Percentiles rank a stretch among this genome's conserved stretches.
phyloP scores from a whole-genome alignment of 495 filamentous ascomycete genomes.

The Rostrohypoxylon terebratum region DNA sequence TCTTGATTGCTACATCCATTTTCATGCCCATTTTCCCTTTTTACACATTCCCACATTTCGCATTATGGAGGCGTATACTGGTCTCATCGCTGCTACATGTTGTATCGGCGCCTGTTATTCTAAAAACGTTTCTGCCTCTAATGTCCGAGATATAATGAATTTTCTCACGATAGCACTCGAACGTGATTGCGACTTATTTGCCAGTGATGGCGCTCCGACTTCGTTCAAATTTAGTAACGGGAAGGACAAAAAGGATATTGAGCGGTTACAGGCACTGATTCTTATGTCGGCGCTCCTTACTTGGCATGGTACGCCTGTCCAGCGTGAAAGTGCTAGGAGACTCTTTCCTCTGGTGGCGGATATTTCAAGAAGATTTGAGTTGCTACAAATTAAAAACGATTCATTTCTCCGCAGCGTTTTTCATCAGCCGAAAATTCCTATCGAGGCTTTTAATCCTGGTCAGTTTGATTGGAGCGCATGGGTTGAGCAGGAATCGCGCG shows the following conservation, averaged over 20 bases:
- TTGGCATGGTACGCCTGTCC: slow-evolving; percentile 71
- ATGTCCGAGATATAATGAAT: slow-evolving; percentile 71
- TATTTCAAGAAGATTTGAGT: slow-evolving; percentile 61
- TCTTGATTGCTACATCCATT: slow-evolving; percentile 70
- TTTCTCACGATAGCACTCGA: slow-evolving; percentile 62
- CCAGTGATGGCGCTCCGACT: slow-evolving; percentile 49
- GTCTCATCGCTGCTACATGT: slow-evolving; percentile 71
- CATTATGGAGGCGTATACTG: slow-evolving; percentile 67
- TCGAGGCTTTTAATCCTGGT: slow-evolving; percentile 50
- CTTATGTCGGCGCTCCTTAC: slow-evolving; percentile 67
- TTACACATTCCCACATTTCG: slow-evolving; percentile 76
- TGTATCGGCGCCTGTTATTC: slow-evolving; percentile 77
- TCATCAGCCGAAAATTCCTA: slow-evolving; percentile 57
- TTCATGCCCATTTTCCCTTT: slow-evolving; percentile 75
- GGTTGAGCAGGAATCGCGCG: slow-evolving; percentile 75
- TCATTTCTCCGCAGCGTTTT: slow-evolving; percentile 54
- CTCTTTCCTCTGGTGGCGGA: slow-evolving; percentile 64
- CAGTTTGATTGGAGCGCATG: slow-evolving; percentile 70
- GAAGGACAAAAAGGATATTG: slow-evolving; percentile 57
- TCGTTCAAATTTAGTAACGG: slow-evolving; percentile 51
- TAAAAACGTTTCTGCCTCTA: slow-evolving; percentile 59
- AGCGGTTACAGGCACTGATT: slow-evolving; percentile 70
- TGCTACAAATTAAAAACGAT: slow-evolving; percentile 61
- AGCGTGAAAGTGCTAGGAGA: slow-evolving; percentile 66
- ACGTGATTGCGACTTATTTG: slow-evolving; percentile 61